phyloP scores from a whole-genome alignment of 306 rosid species.

The Acacia melanoxylon region DNA sequence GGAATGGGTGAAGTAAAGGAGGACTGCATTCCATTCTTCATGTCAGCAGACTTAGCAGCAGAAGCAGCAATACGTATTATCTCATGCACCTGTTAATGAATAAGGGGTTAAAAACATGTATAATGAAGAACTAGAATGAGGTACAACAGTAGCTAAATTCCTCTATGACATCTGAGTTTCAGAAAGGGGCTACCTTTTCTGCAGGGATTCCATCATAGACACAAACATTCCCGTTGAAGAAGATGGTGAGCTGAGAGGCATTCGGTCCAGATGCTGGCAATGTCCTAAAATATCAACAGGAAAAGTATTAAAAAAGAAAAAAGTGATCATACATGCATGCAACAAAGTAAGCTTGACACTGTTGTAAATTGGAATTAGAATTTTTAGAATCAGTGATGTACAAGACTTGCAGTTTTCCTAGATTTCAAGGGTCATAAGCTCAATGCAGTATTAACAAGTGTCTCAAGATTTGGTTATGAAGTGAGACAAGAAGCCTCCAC shows the following conservation, averaged over 20 bases:
- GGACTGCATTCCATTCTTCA: slow-evolving; percentile 40
- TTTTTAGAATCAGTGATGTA: not conserved
- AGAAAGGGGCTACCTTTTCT: slow-evolving; percentile 47
- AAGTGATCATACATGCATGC: not conserved
- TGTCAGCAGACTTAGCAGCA: slow-evolving; percentile 50
- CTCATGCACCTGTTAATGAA: slow-evolving; percentile 51
- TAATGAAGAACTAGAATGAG: not conserved
- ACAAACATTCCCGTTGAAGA: slow-evolving; percentile 57
- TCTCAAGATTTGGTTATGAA: slow-evolving; percentile 7
- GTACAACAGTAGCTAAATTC: not conserved
- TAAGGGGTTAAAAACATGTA: not conserved
- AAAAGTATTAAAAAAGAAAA: not conserved
- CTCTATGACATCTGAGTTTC: not conserved
- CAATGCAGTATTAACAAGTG: not conserved
- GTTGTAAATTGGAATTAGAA: not conserved
- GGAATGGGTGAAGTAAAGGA: slow-evolving; percentile 43
- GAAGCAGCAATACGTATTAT: slow-evolving; percentile 54
- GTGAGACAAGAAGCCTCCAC: slow-evolving; percentile 11
- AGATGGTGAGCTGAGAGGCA: slow-evolving; percentile 51
- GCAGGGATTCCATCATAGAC: slow-evolving; percentile 65
- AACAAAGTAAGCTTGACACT: not conserved
- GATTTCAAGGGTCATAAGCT: slow-evolving; percentile 11
- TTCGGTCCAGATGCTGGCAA: slow-evolving; percentile 42
- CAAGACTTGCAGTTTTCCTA: slow-evolving; percentile 1
- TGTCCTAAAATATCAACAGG: slow-evolving; percentile 39